Conservation (phyloP, 441 rosid genomes). For the Sinapis alba region DNA sequence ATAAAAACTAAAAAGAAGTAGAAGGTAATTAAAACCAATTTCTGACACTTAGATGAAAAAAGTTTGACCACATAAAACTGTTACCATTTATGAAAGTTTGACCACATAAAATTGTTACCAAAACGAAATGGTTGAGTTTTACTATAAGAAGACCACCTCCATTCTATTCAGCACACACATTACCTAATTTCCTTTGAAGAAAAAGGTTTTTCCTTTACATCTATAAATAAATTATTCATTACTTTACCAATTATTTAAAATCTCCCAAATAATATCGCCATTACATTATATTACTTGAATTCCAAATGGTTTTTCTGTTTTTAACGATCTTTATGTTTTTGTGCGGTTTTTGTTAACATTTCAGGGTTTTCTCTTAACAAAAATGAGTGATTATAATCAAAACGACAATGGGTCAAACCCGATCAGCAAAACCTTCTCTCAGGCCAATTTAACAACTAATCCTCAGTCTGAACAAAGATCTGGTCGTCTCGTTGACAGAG, state of each 20-base stretch:
- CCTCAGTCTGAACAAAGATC: constrained; percentile 14
- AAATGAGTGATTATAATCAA: constrained; percentile 26
- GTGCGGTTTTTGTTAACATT: background rate
- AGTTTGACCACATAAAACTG: constrained; percentile 28
- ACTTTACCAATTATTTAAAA: background rate
- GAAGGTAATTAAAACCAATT: background rate
- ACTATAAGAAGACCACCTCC: constrained; percentile 13
- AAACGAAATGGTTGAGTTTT: background rate
- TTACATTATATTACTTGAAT: background rate
- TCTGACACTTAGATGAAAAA: background rate
- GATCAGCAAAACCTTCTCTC: constrained; percentile 11
- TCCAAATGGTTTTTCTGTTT: background rate
- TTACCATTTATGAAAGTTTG: constrained; percentile 31
- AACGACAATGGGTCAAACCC: background rate
- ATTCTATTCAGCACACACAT: background rate
- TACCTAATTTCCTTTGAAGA: background rate
- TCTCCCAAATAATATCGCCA: background rate
- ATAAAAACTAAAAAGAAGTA: background rate
- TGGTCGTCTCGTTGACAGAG: constrained; percentile 21
- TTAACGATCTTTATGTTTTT: background rate
- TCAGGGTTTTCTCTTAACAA: background rate
- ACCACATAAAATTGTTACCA: constrained; percentile 23
- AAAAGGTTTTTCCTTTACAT: background rate
- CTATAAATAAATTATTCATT: background rate
- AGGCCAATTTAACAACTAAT: background rate